phyloP scores from a whole-genome alignment of 2,329 filamentous ascomycete species.

The Fusarium begoniae region DNA sequence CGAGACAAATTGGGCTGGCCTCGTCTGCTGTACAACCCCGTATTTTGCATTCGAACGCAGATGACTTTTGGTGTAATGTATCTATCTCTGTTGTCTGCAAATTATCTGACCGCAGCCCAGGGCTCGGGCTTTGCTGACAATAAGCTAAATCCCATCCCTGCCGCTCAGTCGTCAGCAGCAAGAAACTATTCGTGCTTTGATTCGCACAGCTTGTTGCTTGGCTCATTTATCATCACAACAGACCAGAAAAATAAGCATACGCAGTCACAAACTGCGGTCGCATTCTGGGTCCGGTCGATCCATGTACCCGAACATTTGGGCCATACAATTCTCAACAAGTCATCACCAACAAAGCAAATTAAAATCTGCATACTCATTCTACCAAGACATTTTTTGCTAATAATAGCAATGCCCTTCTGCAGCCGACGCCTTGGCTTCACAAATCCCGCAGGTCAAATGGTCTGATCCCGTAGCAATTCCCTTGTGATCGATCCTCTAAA shows the following conservation, averaged over 20 bases:
- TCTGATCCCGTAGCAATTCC: neutral
- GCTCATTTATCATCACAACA: neutral
- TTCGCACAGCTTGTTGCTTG: conserved; percentile 1
- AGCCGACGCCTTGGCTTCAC: conserved; percentile 1
- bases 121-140: neutral
- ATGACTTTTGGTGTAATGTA: neutral
- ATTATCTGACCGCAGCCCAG: conserved; percentile 4
- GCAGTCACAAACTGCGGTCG: neutral
- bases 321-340: neutral
- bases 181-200: neutral
- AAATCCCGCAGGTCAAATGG: conserved; percentile 4
- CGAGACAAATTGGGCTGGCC: neutral
- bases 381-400: conserved; percentile 8
- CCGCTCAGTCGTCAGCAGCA: neutral
- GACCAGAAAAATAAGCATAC: neutral
- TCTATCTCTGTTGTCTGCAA: neutral
- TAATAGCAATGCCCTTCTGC: conserved; percentile 7
- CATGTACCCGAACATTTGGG: neutral
- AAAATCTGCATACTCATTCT: neutral
- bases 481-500: neutral
- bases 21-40: conserved; percentile 15
- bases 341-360: neutral
- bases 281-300: conserved; percentile 13
- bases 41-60: neutral
- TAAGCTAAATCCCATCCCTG: conserved; percentile 1